These are phyloP conservation scores for Fremontodendron californicum DNA, from an alignment of 345 rosid genomes.

Conservation along the genomic window DNA sequence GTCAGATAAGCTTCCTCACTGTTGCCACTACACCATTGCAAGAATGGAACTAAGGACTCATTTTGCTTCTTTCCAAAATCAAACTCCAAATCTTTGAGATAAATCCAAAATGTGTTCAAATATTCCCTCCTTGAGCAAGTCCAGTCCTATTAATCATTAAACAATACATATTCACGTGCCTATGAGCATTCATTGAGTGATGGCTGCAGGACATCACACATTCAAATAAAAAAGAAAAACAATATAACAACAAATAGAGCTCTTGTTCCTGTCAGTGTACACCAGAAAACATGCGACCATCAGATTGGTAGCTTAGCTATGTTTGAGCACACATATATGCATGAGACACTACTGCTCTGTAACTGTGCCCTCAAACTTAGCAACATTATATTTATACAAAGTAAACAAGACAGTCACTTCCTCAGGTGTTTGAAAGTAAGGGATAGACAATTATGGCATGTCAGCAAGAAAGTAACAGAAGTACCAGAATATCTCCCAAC, in stretches of 20 bases:
- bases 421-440: not conserved
- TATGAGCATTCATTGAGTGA: no score
- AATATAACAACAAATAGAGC: no score
- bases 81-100: no score
- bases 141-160: not conserved
- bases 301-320: not conserved
- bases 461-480: not conserved
- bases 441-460: not conserved
- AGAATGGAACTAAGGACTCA: not conserved
- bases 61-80: not conserved
- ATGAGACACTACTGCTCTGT: not conserved
- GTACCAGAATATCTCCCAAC: not conserved
- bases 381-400: not conserved
- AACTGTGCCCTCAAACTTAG: not conserved
- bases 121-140: not conserved
- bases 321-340: not conserved
- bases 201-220: no score
- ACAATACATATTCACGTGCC: no score
- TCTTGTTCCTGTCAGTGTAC: not conserved
- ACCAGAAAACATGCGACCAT: not conserved
- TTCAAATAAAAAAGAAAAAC: no score
- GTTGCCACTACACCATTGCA: not conserved
- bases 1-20: not conserved
- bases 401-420: not conserved
- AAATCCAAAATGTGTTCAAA: not conserved